These are phyloP conservation scores for Pistacia vera DNA, from an alignment of 345 rosid genomes.

Conservation along the genomic window DNA sequence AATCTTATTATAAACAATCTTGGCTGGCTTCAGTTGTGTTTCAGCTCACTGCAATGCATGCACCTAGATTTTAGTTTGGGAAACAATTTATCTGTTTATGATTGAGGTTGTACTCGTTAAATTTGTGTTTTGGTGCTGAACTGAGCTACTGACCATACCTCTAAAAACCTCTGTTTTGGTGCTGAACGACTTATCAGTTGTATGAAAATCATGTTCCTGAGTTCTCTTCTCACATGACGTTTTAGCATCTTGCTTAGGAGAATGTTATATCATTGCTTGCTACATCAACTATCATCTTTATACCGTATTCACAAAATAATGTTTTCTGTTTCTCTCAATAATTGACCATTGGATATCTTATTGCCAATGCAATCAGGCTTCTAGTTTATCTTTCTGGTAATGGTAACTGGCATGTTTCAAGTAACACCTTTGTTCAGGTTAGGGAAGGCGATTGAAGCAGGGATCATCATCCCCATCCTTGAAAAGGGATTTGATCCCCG, in stretches of 20 bases:
- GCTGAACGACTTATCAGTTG: background rate
- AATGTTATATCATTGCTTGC: background rate
- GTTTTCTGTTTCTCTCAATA: no score
- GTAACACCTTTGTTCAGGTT: no score
- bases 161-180: background rate
- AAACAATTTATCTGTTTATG: conserved; percentile 18
- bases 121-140: conserved; percentile 12
- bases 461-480: no score
- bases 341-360: no score
- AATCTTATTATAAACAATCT: background rate
- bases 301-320: no score
- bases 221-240: background rate
- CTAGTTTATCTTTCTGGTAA: no score
- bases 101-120: conserved; percentile 6
- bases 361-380: no score
- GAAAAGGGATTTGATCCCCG: no score
- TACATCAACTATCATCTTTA: background rate
- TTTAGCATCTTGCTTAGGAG: background rate
- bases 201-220: background rate
- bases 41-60: background rate
- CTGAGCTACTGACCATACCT: background rate
- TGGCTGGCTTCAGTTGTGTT: background rate
- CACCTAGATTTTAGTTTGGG: conserved; percentile 9
- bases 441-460: no score
- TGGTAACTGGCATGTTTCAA: no score